A percentile compares a stretch with the other conserved stretches of the same genome.
Evolutionary conservation across 2,329 filamentous ascomycete species (phyloP).

Genomic region (Aspergillus sergii): DNA sequence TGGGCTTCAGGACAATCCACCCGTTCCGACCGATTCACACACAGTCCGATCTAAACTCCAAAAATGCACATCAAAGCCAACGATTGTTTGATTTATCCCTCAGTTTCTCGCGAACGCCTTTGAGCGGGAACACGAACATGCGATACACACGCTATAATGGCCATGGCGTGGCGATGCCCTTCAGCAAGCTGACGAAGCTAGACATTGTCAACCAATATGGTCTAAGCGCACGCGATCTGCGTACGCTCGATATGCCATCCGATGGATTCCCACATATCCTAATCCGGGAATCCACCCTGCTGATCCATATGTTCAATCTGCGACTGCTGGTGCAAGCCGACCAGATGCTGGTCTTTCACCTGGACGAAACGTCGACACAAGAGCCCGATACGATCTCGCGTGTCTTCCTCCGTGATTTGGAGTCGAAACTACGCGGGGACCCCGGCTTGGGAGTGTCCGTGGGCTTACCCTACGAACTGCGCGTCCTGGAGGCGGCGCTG

Average conservation of each 20-base stretch:
- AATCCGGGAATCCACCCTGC: conserved; percentile 34
- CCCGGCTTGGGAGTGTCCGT: conserved; percentile 20
- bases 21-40: neutral
- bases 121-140: conserved; percentile 10
- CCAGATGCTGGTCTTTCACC: conserved; percentile 32
- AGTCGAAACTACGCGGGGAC: conserved; percentile 24
- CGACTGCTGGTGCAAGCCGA: conserved; percentile 39
- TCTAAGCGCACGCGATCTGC: conserved; percentile 34
- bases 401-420: conserved; percentile 31
- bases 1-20: neutral
- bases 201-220: conserved; percentile 24
- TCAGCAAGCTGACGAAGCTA: conserved; percentile 17
- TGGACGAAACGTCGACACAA: conserved; percentile 15
- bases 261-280: conserved; percentile 38
- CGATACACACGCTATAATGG: conserved; percentile 6
- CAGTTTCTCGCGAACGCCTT: neutral
- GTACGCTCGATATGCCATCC: conserved; percentile 37
- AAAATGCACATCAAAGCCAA: neutral
- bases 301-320: conserved; percentile 40
- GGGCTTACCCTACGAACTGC: conserved; percentile 33
- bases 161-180: neutral
- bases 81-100: neutral
- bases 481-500: conserved; percentile 38
- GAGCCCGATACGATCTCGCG: conserved; percentile 19
- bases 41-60: neutral